Percentiles rank a stretch among this genome's conserved stretches.
phyloP scores from a whole-genome alignment of 177 flowering plant species.

The Vitis hybrid region DNA sequence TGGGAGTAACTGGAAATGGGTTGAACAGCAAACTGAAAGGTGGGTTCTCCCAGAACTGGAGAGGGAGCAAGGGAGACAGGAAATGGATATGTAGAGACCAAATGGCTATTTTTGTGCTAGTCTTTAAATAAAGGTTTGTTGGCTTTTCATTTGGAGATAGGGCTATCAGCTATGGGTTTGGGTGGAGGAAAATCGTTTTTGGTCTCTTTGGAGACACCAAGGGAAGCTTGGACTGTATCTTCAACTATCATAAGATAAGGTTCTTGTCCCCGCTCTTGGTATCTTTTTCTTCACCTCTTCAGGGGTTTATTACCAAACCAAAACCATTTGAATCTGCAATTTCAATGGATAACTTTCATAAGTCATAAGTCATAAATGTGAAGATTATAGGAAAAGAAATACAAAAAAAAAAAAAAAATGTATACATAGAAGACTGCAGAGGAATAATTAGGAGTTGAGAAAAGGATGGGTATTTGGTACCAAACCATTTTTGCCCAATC shows the following conservation, averaged over 20 bases:
- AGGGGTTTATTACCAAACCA: neutral
- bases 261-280: conserved; percentile 1
- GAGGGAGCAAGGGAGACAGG: conserved; percentile 10
- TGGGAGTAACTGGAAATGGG: conserved; percentile 17
- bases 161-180: conserved; percentile 32
- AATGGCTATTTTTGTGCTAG: neutral
- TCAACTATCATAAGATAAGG: conserved; percentile 29
- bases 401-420: neutral
- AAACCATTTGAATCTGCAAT: too few relatives aligned
- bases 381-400: neutral
- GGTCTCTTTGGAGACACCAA: conserved; percentile 35
- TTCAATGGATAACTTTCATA: too few relatives aligned
- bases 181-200: conserved; percentile 47
- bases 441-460: too few relatives aligned
- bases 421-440: too few relatives aligned
- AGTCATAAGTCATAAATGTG: too few relatives aligned
- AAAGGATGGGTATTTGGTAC: too few relatives aligned
- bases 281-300: neutral
- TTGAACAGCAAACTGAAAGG: conserved; percentile 9
- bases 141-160: conserved; percentile 58
- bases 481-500: too few relatives aligned
- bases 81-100: neutral
- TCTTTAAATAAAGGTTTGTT: conserved; percentile 7
- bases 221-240: conserved; percentile 24
- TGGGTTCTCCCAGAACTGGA: conserved; percentile 8